Evolutionary conservation across 345 rosid species (phyloP).

Genomic region (Populus euphratica): DNA sequence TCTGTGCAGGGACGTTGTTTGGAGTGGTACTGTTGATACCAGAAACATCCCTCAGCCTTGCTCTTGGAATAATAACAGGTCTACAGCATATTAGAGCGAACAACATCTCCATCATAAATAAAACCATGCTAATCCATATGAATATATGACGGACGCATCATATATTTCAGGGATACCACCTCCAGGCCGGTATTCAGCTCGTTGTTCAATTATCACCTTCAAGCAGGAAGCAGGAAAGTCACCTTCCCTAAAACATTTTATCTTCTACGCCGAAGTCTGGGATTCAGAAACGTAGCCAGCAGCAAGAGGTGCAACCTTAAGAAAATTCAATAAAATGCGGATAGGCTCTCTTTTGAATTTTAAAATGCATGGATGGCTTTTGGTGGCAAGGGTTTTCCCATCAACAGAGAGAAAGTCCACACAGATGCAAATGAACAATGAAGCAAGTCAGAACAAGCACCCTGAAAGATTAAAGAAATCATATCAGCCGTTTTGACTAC

Average conservation of each 20-base stretch:
- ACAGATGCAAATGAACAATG: slow-evolving; percentile 47
- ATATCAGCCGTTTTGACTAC: no score
- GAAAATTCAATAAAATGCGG: slow-evolving; percentile 53
- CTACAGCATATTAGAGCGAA: slow-evolving; percentile 50
- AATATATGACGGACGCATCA: slow-evolving; percentile 55
- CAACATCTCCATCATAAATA: slow-evolving; percentile 43
- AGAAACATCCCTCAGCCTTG: slow-evolving; percentile 30
- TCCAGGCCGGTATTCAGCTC: slow-evolving; percentile 59
- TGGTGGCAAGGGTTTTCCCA: slow-evolving; percentile 58
- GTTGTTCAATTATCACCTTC: slow-evolving; percentile 56
- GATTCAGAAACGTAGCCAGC: slow-evolving; percentile 75
- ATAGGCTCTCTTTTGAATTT: slow-evolving; percentile 72
- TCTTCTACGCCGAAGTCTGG: slow-evolving; percentile 57
- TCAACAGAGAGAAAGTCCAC: slow-evolving; percentile 56
- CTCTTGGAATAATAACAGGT: slow-evolving; percentile 52
- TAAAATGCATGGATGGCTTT: slow-evolving; percentile 68
- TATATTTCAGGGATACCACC: slow-evolving; percentile 83
- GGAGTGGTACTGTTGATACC: slow-evolving; percentile 19
- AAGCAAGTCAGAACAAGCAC: slow-evolving; percentile 7
- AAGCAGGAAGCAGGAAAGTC: slow-evolving; percentile 60
- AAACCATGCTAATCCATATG: slow-evolving; percentile 49
- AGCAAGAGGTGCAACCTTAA: slow-evolving; percentile 64
- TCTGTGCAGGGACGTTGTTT: slow-evolving; percentile 9
- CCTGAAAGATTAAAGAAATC: background rate
- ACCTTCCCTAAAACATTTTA: slow-evolving; percentile 56